Evolutionary conservation across 1,284 basidiomycete genomes (phyloP).

Genomic region (Cryptococcus jaspeensis): DNA sequence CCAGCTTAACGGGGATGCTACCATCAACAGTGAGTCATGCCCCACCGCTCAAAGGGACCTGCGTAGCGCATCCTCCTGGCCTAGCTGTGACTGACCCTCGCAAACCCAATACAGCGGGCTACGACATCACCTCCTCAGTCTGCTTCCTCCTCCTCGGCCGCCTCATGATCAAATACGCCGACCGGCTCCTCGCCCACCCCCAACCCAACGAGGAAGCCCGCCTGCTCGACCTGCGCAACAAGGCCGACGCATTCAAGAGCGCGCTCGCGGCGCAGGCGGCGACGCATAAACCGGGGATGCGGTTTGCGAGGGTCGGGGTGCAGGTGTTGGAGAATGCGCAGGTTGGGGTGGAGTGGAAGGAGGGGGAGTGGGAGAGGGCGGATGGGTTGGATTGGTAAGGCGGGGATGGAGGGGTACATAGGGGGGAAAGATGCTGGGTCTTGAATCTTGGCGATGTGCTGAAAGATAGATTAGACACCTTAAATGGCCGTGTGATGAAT

Average conservation of each 20-base stretch:
- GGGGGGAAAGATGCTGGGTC: no score
- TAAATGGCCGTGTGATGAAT: no score
- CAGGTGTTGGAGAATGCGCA: background rate
- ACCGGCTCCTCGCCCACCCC: background rate
- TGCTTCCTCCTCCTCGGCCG: constrained; percentile 2
- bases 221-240: background rate
- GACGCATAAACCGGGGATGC: background rate
- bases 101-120: background rate
- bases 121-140: constrained; percentile 1
- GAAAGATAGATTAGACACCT: no score
- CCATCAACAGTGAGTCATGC: background rate
- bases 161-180: constrained; percentile 6
- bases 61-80: no score
- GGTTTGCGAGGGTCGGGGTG: background rate
- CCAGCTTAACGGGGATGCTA: constrained; percentile 19
- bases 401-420: no score
- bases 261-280: constrained; percentile 1
- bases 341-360: background rate
- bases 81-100: background rate
- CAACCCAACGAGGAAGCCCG: background rate
- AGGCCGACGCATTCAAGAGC: constrained; percentile 1
- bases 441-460: no score
- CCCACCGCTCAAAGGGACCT: no score
- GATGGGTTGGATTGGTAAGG: background rate
- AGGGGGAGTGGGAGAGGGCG: constrained; percentile 1